Evolutionary conservation across 495 filamentous ascomycete species (phyloP).

Genomic region (Talaromyces proteolyticus): DNA sequence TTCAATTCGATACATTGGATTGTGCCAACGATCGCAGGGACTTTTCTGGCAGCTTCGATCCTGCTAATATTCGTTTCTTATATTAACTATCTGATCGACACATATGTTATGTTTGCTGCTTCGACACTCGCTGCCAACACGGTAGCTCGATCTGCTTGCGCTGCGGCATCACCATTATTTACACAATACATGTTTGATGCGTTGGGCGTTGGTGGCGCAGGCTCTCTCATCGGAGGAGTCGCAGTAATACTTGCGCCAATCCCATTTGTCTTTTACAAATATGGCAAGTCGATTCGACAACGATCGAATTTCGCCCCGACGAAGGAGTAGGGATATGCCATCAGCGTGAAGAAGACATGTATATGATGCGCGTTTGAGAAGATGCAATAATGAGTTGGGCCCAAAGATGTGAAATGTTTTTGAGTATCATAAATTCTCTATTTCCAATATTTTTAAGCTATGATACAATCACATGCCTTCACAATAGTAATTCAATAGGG

Average conservation of each 20-base stretch:
- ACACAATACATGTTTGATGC: conserved; percentile 6
- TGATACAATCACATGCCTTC: no score
- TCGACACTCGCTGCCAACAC: conserved; percentile 2
- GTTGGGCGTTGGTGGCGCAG: conserved; percentile 40
- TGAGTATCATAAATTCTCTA: no score
- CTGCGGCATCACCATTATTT: not conserved
- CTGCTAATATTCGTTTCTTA: conserved; percentile 3
- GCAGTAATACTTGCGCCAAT: conserved; percentile 36
- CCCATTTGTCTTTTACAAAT: conserved; percentile 46
- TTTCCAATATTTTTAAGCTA: no score
- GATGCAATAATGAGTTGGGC: no score
- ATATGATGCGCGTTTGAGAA: not conserved
- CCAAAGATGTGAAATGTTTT: no score
- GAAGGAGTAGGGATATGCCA: not conserved
- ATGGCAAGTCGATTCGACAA: conserved; percentile 38
- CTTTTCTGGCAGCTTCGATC: conserved; percentile 9
- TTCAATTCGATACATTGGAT: conserved; percentile 27
- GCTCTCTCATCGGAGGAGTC: conserved; percentile 39
- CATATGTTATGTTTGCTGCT: not conserved
- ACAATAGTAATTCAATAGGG: no score
- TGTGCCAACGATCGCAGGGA: conserved; percentile 23
- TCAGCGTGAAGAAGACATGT: not conserved
- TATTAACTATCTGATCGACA: conserved; percentile 1
- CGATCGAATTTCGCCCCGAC: conserved; percentile 30
- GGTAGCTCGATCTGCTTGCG: not conserved